Evolutionary conservation across 495 filamentous ascomycete genomes (phyloP).

Genomic region (Penicillium ochrochloron): DNA sequence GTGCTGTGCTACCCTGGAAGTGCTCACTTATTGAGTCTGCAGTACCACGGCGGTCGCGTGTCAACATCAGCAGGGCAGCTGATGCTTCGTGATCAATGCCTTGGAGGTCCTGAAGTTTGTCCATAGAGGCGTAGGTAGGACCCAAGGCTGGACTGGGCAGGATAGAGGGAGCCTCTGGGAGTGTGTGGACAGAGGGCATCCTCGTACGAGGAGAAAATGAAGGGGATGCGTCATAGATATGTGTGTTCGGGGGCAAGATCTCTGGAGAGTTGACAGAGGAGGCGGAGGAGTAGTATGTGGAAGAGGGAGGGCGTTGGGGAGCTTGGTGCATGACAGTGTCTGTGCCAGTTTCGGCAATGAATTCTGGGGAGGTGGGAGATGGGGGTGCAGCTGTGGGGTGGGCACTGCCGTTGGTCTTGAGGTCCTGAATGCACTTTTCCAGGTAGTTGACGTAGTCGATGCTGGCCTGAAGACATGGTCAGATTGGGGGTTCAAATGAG

Average conservation of each 20-base stretch:
- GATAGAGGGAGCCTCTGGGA: conserved; percentile 39
- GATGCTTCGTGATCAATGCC: conserved; percentile 78
- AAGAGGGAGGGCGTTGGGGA: conserved; percentile 23
- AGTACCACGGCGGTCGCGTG: conserved; percentile 63
- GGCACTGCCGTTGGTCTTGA: conserved; percentile 64
- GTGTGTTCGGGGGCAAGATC: conserved; percentile 28
- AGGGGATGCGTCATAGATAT: conserved; percentile 41
- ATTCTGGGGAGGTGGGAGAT: conserved; percentile 46
- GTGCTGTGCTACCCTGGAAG: conserved; percentile 24
- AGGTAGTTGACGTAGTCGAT: conserved; percentile 97
- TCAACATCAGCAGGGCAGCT: conserved; percentile 79
- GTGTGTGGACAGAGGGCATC: conserved; percentile 33
- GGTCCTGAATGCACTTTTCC: conserved; percentile 81
- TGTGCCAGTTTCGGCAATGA: conserved; percentile 31
- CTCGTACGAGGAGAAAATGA: conserved; percentile 45
- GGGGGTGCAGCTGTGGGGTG: conserved; percentile 25
- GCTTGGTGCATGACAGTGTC: conserved; percentile 19
- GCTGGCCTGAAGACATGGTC: conserved; percentile 64
- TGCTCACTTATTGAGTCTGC: conserved; percentile 40
- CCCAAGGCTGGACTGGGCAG: conserved; percentile 50
- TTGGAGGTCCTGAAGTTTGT: conserved; percentile 33
- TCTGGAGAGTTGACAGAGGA: conserved; percentile 46
- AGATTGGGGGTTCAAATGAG: neutral
- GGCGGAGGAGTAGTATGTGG: conserved; percentile 35
- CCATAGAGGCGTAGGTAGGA: conserved; percentile 34